Evolutionary conservation across 2,329 filamentous ascomycete genomes (phyloP).

Genomic region (Thielaviopsis punctulata): DNA sequence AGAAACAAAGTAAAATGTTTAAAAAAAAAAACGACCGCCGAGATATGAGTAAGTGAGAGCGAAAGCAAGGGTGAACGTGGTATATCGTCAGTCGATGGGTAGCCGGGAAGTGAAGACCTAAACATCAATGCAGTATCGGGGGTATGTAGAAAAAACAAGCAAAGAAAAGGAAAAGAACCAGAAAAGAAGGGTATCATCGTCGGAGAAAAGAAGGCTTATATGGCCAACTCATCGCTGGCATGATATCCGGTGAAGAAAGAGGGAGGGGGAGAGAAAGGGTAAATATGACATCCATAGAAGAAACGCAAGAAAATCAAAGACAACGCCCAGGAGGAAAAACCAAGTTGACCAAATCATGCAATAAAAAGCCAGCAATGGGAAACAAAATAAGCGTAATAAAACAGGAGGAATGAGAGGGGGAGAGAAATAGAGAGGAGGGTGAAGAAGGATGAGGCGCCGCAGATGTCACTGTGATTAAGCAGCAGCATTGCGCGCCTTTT

Average conservation of each 20-base stretch:
- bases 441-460: too few species aligned
- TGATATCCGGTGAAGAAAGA: background rate
- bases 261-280: background rate
- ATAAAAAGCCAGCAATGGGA: background rate
- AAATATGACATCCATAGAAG: background rate
- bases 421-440: background rate
- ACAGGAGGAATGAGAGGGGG: background rate
- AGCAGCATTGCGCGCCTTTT: conserved; percentile 52
- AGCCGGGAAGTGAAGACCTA: background rate
- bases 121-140: background rate
- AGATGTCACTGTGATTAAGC: background rate
- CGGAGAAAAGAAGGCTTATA: background rate
- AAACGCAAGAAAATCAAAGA: background rate
- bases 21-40: background rate
- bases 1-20: background rate
- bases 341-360: background rate
- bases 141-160: conserved; percentile 1
- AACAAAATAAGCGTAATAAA: background rate
- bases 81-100: background rate
- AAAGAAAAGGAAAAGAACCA: background rate
- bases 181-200: background rate
- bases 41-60: background rate
- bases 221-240: background rate
- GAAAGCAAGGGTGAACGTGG: background rate
- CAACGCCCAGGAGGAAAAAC: background rate